Evolutionary conservation across 31 red algal species (phyloP).

Genomic region (Bonnemaisonia californica): DNA sequence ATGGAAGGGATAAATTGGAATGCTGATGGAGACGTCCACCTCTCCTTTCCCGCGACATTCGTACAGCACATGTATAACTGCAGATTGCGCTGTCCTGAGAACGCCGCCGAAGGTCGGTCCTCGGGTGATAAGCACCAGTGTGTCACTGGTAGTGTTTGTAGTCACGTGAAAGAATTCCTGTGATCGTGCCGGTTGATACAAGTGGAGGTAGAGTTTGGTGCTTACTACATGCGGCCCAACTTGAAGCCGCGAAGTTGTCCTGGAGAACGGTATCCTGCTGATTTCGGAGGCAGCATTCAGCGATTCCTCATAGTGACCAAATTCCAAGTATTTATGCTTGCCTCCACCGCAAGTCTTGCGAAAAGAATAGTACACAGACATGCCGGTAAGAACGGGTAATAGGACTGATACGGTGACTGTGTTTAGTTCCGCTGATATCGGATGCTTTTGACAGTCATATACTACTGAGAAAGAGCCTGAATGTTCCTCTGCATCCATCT

Average conservation of each 20-base stretch:
- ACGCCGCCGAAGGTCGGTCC: slow-evolving; percentile 66
- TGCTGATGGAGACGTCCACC: slow-evolving; percentile 24
- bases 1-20: slow-evolving; percentile 51
- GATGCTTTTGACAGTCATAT: slow-evolving; percentile 55
- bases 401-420: slow-evolving; percentile 51
- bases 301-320: slow-evolving; percentile 55
- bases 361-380: slow-evolving; percentile 56
- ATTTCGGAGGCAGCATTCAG: slow-evolving; percentile 23
- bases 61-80: slow-evolving; percentile 53
- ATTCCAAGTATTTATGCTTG: slow-evolving; percentile 39
- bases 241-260: neutral
- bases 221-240: slow-evolving; percentile 59
- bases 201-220: slow-evolving; percentile 43
- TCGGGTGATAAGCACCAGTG: slow-evolving; percentile 22
- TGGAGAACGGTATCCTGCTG: slow-evolving; percentile 17
- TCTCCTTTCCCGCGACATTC: slow-evolving; percentile 54
- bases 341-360: slow-evolving; percentile 57
- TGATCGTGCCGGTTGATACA: slow-evolving; percentile 42
- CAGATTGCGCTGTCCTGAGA: slow-evolving; percentile 19
- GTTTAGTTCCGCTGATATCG: neutral
- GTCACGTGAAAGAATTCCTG: slow-evolving; percentile 75
- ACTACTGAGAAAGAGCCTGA: slow-evolving; percentile 68
- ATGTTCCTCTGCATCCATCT: slow-evolving; percentile 53
- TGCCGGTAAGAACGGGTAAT: slow-evolving; percentile 46
- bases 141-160: slow-evolving; percentile 23